Conservation (phyloP, 352 stramenopile genomes). For the Blastocystis sp. region DNA sequence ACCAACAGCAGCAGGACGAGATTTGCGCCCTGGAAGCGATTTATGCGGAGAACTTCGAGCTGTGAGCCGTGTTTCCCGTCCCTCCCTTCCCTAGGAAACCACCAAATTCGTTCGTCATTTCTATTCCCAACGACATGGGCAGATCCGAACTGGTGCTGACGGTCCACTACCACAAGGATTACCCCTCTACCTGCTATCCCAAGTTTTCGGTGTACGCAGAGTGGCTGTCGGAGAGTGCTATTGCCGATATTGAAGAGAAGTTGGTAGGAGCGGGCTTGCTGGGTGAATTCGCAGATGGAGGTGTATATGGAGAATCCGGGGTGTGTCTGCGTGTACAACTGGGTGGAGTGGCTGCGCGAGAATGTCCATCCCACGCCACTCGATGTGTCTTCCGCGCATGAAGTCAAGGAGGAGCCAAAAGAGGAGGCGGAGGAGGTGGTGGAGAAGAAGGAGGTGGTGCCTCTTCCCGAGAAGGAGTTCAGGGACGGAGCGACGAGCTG, state of each 20-base stretch:
- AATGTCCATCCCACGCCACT: conserved; percentile 35
- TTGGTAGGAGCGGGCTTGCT: neutral
- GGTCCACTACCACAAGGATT: conserved; percentile 55
- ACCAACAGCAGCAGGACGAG: conserved; percentile 61
- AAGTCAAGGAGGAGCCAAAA: neutral
- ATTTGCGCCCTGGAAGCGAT: conserved; percentile 57
- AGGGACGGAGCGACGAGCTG: neutral
- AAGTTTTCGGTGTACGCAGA: conserved; percentile 58
- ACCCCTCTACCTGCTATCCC: conserved; percentile 47
- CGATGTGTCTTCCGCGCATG: neutral
- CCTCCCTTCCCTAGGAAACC: neutral
- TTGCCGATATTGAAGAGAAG: conserved; percentile 31
- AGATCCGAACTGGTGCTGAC: conserved; percentile 45
- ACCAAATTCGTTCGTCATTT: conserved; percentile 53
- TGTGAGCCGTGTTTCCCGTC: neutral
- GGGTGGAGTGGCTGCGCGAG: conserved; percentile 66
- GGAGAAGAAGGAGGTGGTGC: neutral
- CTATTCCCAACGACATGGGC: conserved; percentile 56
- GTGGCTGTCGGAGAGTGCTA: conserved; percentile 45
- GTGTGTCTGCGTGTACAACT: conserved; percentile 65
- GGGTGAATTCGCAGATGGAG: conserved; percentile 22
- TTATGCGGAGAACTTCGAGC: conserved; percentile 43
- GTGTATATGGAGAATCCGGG: conserved; percentile 53
- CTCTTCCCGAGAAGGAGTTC: conserved; percentile 57
- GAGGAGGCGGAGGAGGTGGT: neutral